A percentile compares a stretch with the other conserved stretches of the same genome.
Evolutionary conservation across 1,284 basidiomycete species (phyloP).

Genomic region (Quambalaria eucalypti): DNA sequence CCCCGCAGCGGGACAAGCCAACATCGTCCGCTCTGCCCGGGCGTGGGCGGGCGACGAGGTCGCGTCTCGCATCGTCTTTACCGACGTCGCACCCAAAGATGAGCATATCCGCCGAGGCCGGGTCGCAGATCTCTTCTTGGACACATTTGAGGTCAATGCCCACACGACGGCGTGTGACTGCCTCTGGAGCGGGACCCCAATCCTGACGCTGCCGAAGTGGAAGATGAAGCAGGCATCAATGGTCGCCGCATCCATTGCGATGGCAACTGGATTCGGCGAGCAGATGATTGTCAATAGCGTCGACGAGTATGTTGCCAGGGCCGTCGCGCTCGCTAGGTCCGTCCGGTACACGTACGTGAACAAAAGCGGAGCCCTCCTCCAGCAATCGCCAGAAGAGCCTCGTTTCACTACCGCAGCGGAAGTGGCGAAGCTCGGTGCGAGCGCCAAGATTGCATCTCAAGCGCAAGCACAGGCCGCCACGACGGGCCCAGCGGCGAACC

Average conservation of each 20-base stretch:
- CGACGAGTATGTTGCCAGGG: constrained; percentile 55
- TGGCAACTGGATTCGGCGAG: constrained; percentile 56
- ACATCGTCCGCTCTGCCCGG: constrained; percentile 53
- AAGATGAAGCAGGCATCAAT: constrained; percentile 58
- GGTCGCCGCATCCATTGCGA: constrained; percentile 56
- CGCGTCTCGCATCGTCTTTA: constrained; percentile 55
- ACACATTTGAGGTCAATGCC: constrained; percentile 60
- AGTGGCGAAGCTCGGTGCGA: neutral
- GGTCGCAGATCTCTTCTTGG: constrained; percentile 58
- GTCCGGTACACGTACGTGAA: constrained; percentile 45
- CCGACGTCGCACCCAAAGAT: constrained; percentile 56
- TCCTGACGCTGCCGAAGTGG: constrained; percentile 57
- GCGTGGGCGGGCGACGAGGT: constrained; percentile 56
- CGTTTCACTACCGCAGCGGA: neutral
- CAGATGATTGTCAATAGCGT: constrained; percentile 54
- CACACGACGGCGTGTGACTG: constrained; percentile 60
- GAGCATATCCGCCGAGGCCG: constrained; percentile 55
- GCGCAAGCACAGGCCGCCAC: neutral
- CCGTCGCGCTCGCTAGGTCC: constrained; percentile 52
- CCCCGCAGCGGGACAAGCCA: constrained; percentile 55
- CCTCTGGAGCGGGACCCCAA: constrained; percentile 58
- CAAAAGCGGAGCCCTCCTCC: neutral
- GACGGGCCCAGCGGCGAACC: neutral
- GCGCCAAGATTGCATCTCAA: neutral
- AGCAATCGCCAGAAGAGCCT: too few species aligned